A percentile compares a stretch with the other conserved stretches of the same genome.
These are phyloP conservation scores for Elymus sibiricus DNA, from an alignment of 176 grass and related monocot species.

Conservation along the genomic window DNA sequence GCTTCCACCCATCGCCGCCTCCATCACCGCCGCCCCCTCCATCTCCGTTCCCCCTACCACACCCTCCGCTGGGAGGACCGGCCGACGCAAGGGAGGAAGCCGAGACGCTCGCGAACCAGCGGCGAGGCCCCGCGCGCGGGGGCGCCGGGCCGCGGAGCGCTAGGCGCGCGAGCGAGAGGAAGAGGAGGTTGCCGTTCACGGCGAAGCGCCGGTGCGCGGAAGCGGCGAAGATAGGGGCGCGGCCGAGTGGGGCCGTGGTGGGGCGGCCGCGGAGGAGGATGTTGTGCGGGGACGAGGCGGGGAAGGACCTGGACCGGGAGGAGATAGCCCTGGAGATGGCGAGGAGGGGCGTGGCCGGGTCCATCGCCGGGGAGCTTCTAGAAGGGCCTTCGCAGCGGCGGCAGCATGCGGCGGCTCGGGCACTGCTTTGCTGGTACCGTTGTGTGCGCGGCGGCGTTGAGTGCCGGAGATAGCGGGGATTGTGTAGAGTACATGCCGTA, in stretches of 20 bases:
- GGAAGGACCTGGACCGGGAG: conserved; percentile 39
- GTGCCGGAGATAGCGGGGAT: background rate
- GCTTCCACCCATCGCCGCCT: conserved; percentile 38
- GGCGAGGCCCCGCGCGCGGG: conserved; percentile 12
- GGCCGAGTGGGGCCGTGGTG: background rate
- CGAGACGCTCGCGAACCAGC: conserved; percentile 78
- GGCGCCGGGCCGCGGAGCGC: conserved; percentile 38
- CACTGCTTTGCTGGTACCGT: conserved; percentile 13
- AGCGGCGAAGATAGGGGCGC: conserved; percentile 13
- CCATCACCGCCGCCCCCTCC: conserved; percentile 27
- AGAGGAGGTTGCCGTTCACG: conserved; percentile 37
- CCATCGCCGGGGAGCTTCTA: conserved; percentile 45
- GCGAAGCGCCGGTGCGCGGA: conserved; percentile 7
- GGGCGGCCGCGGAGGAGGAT: conserved; percentile 29
- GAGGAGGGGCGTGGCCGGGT: conserved; percentile 60
- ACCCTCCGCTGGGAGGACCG: conserved; percentile 42
- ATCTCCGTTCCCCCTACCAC: conserved; percentile 32
- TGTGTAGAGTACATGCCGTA: background rate
- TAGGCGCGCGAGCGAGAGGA: conserved; percentile 59
- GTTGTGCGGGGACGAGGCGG: conserved; percentile 32
- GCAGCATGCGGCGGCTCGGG: background rate
- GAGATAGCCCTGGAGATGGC: conserved; percentile 66
- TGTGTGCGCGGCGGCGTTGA: background rate
- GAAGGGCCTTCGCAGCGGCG: background rate
- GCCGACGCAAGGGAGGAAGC: conserved; percentile 42